Conservation (phyloP, 495 filamentous ascomycete genomes). For the Monascus purpureus region DNA sequence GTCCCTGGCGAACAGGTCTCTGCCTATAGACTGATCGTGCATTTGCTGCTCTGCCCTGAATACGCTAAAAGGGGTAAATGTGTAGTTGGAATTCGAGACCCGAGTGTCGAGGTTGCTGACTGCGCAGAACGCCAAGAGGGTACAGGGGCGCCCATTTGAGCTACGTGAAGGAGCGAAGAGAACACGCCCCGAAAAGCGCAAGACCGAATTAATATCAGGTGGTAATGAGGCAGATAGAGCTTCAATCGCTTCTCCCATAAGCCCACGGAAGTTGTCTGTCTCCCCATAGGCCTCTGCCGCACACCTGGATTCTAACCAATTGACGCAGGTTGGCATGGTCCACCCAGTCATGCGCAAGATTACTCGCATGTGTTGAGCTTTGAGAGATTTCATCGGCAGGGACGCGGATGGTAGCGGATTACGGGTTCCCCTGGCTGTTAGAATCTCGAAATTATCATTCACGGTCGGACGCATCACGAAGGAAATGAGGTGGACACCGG, state of each 20-base stretch:
- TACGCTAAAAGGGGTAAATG: conserved; percentile 38
- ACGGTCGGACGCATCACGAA: conserved; percentile 60
- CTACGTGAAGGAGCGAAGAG: conserved; percentile 30
- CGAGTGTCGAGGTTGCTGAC: conserved; percentile 37
- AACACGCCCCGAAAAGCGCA: conserved; percentile 34
- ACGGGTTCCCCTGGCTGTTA: conserved; percentile 48
- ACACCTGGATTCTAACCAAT: conserved; percentile 26
- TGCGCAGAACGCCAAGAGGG: conserved; percentile 40
- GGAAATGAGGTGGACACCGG: conserved; percentile 61
- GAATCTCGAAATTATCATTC: conserved; percentile 57
- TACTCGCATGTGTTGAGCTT: conserved; percentile 42
- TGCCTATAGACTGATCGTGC: conserved; percentile 33
- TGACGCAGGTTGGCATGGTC: conserved; percentile 35
- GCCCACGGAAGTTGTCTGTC: conserved; percentile 25
- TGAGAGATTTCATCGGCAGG: conserved; percentile 41
- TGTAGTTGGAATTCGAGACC: conserved; percentile 22
- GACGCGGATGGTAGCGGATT: conserved; percentile 56
- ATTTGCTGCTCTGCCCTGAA: conserved; percentile 44
- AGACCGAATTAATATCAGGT: conserved; percentile 29
- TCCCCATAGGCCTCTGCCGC: conserved; percentile 15
- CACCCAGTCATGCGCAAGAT: conserved; percentile 44
- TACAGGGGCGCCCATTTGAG: conserved; percentile 15
- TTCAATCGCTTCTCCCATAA: conserved; percentile 26
- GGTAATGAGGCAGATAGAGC: conserved; percentile 29
- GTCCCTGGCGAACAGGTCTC: conserved; percentile 35